phyloP scores from a whole-genome alignment of 2,329 filamentous ascomycete genomes.

The Nectriaceae sp. region DNA sequence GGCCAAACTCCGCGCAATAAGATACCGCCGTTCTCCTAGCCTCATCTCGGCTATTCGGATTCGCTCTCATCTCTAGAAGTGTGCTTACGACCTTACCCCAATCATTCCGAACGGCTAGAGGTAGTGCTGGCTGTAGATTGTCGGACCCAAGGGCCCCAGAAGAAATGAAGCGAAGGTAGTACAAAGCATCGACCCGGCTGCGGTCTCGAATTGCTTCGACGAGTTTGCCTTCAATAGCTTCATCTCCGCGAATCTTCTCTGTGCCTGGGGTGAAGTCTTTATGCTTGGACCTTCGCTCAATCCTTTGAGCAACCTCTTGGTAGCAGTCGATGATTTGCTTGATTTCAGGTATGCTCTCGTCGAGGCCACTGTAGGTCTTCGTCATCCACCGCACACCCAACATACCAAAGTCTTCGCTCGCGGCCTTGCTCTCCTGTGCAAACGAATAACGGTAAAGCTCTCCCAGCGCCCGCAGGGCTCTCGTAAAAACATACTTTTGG shows the following conservation, averaged over 20 bases:
- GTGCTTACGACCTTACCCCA: too few relatives aligned
- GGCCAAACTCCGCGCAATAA: too few relatives aligned
- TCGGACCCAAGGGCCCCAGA: constrained; percentile 2
- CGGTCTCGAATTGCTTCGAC: constrained; percentile 6
- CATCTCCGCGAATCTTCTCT: too few relatives aligned
- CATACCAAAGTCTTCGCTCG: too few relatives aligned
- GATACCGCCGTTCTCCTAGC: too few relatives aligned
- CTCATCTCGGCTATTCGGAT: too few relatives aligned
- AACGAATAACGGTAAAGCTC: constrained; percentile 2
- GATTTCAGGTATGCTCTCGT: not conserved
- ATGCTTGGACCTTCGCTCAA: too few relatives aligned
- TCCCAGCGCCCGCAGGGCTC: constrained; percentile 1
- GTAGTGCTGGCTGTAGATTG: too few relatives aligned
- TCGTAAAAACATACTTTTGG: not conserved
- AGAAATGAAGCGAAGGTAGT: constrained; percentile 7
- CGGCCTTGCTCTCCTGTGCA: too few relatives aligned
- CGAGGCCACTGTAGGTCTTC: not conserved
- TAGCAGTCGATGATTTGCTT: constrained; percentile 9
- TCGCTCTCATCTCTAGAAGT: too few relatives aligned
- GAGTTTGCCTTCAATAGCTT: not conserved
- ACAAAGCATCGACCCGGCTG: constrained; percentile 3
- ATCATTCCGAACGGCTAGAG: too few relatives aligned
- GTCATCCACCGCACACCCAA: constrained; percentile 8
- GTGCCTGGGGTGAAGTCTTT: too few relatives aligned
- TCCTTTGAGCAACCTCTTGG: not conserved